Percentiles rank a stretch among this genome's conserved stretches.
Conservation (phyloP, 768 basidiomycete species). For the Tricholoma saponaceum region DNA sequence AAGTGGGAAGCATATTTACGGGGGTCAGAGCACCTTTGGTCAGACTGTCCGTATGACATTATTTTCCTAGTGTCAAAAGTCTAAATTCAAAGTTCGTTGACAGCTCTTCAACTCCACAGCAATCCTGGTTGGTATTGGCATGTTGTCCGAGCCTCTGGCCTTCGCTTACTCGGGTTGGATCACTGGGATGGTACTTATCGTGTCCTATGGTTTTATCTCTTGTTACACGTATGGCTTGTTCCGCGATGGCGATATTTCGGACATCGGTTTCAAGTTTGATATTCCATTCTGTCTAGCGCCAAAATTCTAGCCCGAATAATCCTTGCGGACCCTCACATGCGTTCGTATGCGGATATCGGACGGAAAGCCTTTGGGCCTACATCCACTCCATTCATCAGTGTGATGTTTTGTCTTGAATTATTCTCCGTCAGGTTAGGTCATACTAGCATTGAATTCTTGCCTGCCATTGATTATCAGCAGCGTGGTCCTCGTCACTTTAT, state of each 20-base stretch:
- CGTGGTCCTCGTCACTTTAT: constrained; percentile 85
- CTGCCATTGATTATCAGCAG: constrained; percentile 28
- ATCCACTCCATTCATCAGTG: constrained; percentile 59
- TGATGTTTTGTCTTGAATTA: constrained; percentile 82
- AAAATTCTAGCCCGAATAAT: constrained; percentile 55
- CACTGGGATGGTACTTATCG: constrained; percentile 65
- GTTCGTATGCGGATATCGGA: constrained; percentile 88
- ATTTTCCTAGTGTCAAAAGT: not conserved
- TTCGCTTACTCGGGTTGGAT: constrained; percentile 93
- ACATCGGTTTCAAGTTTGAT: not conserved
- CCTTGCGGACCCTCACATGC: constrained; percentile 58
- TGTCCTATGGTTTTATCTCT: constrained; percentile 74
- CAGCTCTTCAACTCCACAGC: constrained; percentile 90
- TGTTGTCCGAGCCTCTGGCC: constrained; percentile 86
- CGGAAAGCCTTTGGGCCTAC: constrained; percentile 81
- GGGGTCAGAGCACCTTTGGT: constrained; percentile 67
- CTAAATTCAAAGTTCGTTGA: constrained; percentile 6
- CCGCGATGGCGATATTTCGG: not conserved
- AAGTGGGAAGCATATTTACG: constrained; percentile 28
- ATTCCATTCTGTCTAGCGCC: not conserved
- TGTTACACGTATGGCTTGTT: constrained; percentile 76
- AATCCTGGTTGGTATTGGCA: constrained; percentile 82
- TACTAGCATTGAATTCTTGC: not conserved
- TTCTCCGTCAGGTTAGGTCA: constrained; percentile 70
- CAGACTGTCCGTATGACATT: constrained; percentile 52